Evolutionary conservation across 768 basidiomycete species (phyloP), one percentile per base, ranked within the genome.

Genomic region (Mycena capillaripes): DNA sequence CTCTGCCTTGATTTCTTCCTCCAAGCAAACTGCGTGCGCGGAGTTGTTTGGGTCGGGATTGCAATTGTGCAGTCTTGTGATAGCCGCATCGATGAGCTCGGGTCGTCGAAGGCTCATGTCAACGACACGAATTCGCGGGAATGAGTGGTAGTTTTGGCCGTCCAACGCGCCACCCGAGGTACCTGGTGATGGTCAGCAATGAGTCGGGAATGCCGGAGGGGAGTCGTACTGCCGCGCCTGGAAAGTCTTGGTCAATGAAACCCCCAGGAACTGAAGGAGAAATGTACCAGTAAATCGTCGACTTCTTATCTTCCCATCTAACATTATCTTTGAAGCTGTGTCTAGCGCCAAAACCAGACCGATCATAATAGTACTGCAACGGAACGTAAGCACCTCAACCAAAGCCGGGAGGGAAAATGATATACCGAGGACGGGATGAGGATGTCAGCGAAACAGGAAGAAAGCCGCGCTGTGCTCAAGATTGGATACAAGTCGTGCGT

Each of bases 401-500:
- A 32, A 32, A 55, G 16, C 25, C 12, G 21, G 19, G 46, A 11
- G 25, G 40, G n/a, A 29, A 59, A 17, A 42, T 4, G n/a, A 27
- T 8, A 40, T 42, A 59, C 58, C 14, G 38, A 40, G 38, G 38
- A 27, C 25, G 58, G 58, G 16, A 59, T 19, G 25, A 59, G 23
- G 58, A 59, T 59, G 19, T 59, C 58, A 7, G 58, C 46, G 46
- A 63, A 63, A 50, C 61, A 63, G 23, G 61, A 36, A 23, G 29
- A 12, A 2, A 63, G 10, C 46, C 48, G 46, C 46, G 23, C 61
- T 3, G 61, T 9, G 48, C 61, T 63, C 30, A 63, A 27, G 30
- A 63, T 34, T 50, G 61, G 61, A 21, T 63, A 63, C 48, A 63
- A 63, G 61, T 63, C 46, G 32, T 50, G 46, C 14, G 61, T 63